Base-by-base conservation (phyloP, 1,284 basidiomycete genomes). In the Marasmius fiardii region DNA sequence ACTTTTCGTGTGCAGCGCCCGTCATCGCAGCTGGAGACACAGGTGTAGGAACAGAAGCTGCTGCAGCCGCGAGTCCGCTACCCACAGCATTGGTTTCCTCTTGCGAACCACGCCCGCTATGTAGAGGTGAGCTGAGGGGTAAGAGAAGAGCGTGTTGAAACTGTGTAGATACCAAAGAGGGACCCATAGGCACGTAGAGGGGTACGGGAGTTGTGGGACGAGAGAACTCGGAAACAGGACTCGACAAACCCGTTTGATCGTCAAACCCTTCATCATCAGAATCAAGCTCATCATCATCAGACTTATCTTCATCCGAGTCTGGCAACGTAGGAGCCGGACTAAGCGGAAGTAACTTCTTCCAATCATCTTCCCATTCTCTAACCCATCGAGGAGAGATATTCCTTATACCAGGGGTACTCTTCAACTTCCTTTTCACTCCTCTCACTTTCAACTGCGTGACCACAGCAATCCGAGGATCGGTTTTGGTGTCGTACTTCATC, bases 11-110 rank as follows among this genome's bases (percentile, higher is more conserved):
- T 1, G 81, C 73, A 2, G 77, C 77, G 4, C 83, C 85, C 18
- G 86, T 67, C 0, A 76, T 74, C 1, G 87, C 86, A 4, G 85
- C 88, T 24, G 88, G 88, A 0, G 88, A 91, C 3, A 90, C 86
- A 1, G 88, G 88, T 0, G 88, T 91, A 2, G 87, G 88, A 0
- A 85, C 88, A 12, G 83, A 86, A 2, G 68, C 65, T 7, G 77
- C 73, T 0, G 75, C 75, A 10, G 74, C 64, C n/a, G 71, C 68
- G 14, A 71, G 65, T 0, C 74, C 67, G 7, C 33, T 34, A 35
- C 33, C 34, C 3, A 51, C 28, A 20, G 14, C 8, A 33, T 14
- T 52, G 48, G n/a, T 24, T 45, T 53, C 23, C 24, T 21, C 43
- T 23, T 53, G 26, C 20, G 45, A 35, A 6, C 10, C 20, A 10